A percentile compares a stretch with the other conserved stretches of the same genome.
Conservation (phyloP, 2,329 filamentous ascomycete genomes). For the Paracoccidioides lutzii region DNA sequence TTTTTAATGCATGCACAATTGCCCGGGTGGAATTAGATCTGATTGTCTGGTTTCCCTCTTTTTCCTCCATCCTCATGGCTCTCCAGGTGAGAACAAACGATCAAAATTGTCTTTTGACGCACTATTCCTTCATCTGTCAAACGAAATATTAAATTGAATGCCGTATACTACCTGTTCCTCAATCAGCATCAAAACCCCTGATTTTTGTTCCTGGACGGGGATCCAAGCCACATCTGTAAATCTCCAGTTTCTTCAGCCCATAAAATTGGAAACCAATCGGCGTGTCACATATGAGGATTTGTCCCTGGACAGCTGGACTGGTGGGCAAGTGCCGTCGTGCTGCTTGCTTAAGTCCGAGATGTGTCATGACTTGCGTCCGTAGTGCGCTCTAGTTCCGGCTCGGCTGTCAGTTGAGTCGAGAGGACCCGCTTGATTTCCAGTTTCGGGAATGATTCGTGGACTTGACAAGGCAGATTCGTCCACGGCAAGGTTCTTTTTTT, state of each 20-base stretch:
- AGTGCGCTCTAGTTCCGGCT: too few relatives aligned
- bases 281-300: background rate
- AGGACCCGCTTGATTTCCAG: background rate
- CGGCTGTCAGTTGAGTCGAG: background rate
- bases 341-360: background rate
- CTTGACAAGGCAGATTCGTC: background rate
- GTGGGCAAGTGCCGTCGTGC: background rate
- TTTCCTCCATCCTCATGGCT: too few relatives aligned
- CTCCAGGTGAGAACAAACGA: too few relatives aligned
- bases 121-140: too few relatives aligned
- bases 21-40: too few relatives aligned
- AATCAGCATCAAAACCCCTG: too few relatives aligned
- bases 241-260: conserved; percentile 1
- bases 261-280: background rate
- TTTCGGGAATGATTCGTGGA: background rate
- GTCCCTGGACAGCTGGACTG: background rate
- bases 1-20: too few relatives aligned
- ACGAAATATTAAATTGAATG: too few relatives aligned
- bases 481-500: background rate
- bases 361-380: background rate
- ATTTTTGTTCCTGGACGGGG: background rate
- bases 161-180: too few relatives aligned
- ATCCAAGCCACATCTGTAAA: background rate
- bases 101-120: too few relatives aligned
- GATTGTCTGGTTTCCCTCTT: too few relatives aligned